These are phyloP conservation scores for Colletotrichum abscissum DNA, from an alignment of 2,329 filamentous ascomycete species.

Conservation along the genomic window DNA sequence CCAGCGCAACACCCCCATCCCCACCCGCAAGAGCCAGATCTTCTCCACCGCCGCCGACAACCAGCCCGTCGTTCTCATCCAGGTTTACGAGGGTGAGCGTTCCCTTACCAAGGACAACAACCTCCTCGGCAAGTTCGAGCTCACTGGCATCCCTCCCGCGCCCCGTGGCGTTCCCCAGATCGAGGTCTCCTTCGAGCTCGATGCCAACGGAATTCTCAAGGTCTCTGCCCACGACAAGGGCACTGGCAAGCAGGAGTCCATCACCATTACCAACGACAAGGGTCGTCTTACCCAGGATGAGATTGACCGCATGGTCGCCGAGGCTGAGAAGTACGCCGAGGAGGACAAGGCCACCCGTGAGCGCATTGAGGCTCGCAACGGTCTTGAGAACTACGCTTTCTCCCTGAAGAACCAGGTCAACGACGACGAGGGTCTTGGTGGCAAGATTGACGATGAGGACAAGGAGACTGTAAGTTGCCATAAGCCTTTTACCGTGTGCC, in stretches of 20 bases:
- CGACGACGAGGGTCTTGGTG: slow-evolving; percentile 94
- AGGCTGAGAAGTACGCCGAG: slow-evolving; percentile 98
- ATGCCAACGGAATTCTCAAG: slow-evolving; percentile 98
- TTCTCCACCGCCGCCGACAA: slow-evolving; percentile 98
- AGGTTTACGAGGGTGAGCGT: slow-evolving; percentile 95
- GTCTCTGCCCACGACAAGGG: slow-evolving; percentile 97
- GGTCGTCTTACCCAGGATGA: slow-evolving; percentile 95
- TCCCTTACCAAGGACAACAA: slow-evolving; percentile 98
- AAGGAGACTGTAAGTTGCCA: slow-evolving; percentile 84
- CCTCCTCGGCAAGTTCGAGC: slow-evolving; percentile 96
- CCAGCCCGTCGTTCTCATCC: slow-evolving; percentile 94
- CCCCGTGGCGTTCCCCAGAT: slow-evolving; percentile 98
- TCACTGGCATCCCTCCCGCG: slow-evolving; percentile 93
- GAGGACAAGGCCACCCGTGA: slow-evolving; percentile 98
- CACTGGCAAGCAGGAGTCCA: slow-evolving; percentile 95
- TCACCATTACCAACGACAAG: slow-evolving; percentile 99
- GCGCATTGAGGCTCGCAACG: slow-evolving; percentile 96
- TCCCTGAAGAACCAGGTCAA: slow-evolving; percentile 99
- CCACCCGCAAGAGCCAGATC: slow-evolving; percentile 96
- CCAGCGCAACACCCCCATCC: slow-evolving; percentile 92
- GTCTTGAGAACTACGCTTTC: slow-evolving; percentile 99
- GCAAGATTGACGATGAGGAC: slow-evolving; percentile 98
- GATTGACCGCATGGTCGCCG: slow-evolving; percentile 98
- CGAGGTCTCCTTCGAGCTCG: slow-evolving; percentile 96
- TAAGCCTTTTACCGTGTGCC: slow-evolving; percentile 36